Percentiles rank a stretch among this genome's conserved stretches.
Evolutionary conservation across 768 basidiomycete genomes (phyloP).

Genomic region (Suillus hirtellus): DNA sequence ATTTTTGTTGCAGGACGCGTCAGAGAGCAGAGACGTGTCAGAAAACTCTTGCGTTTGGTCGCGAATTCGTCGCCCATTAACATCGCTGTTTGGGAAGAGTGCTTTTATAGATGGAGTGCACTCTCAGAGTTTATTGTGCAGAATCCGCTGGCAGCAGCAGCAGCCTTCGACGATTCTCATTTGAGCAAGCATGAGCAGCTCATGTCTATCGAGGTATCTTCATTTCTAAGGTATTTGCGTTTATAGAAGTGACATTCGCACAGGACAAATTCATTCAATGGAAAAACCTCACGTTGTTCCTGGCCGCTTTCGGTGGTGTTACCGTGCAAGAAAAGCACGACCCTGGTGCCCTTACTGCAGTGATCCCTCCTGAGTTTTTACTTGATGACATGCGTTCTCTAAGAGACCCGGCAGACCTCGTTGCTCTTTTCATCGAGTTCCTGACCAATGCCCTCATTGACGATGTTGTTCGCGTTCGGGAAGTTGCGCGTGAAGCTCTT

Average conservation of each 20-base stretch:
- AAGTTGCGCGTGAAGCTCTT: conserved; percentile 77
- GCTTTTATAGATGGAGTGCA: conserved; percentile 71
- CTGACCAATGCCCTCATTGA: conserved; percentile 68
- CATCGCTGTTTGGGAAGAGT: conserved; percentile 81
- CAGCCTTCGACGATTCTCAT: conserved; percentile 36
- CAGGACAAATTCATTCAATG: conserved; percentile 80
- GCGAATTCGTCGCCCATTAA: conserved; percentile 66
- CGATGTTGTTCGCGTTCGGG: conserved; percentile 68
- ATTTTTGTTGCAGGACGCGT: conserved; percentile 56
- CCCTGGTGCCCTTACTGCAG: conserved; percentile 46
- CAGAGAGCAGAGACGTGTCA: conserved; percentile 76
- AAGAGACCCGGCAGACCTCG: conserved; percentile 55
- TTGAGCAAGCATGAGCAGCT: conserved; percentile 38
- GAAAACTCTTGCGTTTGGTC: conserved; percentile 67
- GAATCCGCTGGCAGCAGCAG: conserved; percentile 33
- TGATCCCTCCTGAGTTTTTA: conserved; percentile 58
- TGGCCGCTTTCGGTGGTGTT: conserved; percentile 71
- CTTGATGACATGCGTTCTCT: conserved; percentile 73
- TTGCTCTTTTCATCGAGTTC: conserved; percentile 65
- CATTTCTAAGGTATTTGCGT: background rate
- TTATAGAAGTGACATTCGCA: conserved; percentile 3
- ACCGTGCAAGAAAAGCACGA: conserved; percentile 58
- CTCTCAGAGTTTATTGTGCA: conserved; percentile 61
- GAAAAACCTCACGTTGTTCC: conserved; percentile 80
- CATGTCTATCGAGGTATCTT: conserved; percentile 39